Evolutionary conservation across 305 asterid genomes (phyloP), one percentile per base, ranked within the genome.

Genomic region (Fraxinus sp.): DNA sequence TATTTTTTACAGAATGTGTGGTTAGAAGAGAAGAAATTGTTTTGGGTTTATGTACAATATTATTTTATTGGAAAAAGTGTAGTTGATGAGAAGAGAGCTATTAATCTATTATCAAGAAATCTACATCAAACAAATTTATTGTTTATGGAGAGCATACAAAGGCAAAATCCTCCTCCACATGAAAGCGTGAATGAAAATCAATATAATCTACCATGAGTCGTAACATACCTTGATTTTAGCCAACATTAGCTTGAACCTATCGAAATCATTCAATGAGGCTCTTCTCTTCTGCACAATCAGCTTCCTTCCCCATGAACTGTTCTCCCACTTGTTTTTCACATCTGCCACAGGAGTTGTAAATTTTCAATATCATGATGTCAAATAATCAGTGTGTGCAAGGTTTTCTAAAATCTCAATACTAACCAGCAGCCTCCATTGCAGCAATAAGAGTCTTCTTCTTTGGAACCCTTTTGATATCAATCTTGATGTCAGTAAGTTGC

Each of bases 401-500:
- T 41, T 55, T 44, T 11, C 5, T 33, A 81, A 52, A 62, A 10
- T 28, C 10, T 1, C 26, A 78, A 20, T 26, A 86, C 95, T 1
- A 28, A 92, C 97, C 83, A 20, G 83, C 83, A 9, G 78, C 83
- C 71, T 80, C 83, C 78, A 80, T 68, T 10, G 83, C 83, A 22
- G 83, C 83, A 44, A 71, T 35, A 7, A 80, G 78, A 3, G 10
- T 44, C 55, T 80, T 80, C 83, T 80, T 80, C 11, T 80, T 80
- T 49, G 83, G 83, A 13, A 24, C 62, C 72, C 83, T 90, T n/a
- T 90, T 90, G 84, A 94, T 95, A 77, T 95, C 98, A 22, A 95
- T 92, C 87, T 87, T 92, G 84, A 95, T 90, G 84, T 95, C 98
- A 0, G 99, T 95, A 28, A 95, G 94, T 7, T 94, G 86, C 10